phyloP scores from a whole-genome alignment of 2,329 filamentous ascomycete species.

The Pseudocercospora fijiensis region DNA sequence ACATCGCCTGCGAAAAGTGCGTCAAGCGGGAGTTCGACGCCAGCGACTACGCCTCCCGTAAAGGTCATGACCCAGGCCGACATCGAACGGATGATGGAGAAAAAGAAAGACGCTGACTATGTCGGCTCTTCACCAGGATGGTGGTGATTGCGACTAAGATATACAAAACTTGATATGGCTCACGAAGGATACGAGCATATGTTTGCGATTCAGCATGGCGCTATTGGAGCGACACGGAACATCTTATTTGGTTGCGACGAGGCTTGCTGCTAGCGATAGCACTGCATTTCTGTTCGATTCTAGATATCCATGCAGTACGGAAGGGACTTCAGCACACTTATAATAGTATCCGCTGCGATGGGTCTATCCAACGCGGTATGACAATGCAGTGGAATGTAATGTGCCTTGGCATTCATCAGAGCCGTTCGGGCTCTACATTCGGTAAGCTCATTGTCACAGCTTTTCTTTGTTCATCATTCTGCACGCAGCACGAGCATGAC shows the following conservation, averaged over 20 bases:
- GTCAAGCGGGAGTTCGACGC: conserved; percentile 21
- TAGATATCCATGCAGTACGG: not conserved
- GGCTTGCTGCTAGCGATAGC: conserved; percentile 3
- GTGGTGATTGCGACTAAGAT: conserved; percentile 18
- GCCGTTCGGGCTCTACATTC: not conserved
- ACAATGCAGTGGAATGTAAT: conserved; percentile 17
- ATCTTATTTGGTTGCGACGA: conserved; percentile 1
- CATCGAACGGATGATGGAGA: conserved; percentile 33
- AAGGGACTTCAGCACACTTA: not conserved
- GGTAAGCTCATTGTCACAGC: not conserved
- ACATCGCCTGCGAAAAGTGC: conserved; percentile 10
- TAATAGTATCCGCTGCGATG: conserved; percentile 5
- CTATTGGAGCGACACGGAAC: conserved; percentile 9
- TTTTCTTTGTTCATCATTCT: not conserved
- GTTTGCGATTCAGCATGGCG: conserved; percentile 13
- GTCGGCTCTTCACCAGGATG: conserved; percentile 23
- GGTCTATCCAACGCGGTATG: not conserved
- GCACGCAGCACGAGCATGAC: not conserved
- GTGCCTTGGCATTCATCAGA: not conserved
- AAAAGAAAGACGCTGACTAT: conserved; percentile 35
- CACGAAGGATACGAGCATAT: conserved; percentile 10
- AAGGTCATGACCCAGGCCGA: conserved; percentile 30
- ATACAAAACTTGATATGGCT: not conserved
- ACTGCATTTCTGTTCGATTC: not conserved
- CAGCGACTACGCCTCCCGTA: conserved; percentile 21